Percentiles rank a stretch among this genome's conserved stretches.
phyloP scores from a whole-genome alignment of 345 rosid genomes.

The Bruguiera gymnorhiza region DNA sequence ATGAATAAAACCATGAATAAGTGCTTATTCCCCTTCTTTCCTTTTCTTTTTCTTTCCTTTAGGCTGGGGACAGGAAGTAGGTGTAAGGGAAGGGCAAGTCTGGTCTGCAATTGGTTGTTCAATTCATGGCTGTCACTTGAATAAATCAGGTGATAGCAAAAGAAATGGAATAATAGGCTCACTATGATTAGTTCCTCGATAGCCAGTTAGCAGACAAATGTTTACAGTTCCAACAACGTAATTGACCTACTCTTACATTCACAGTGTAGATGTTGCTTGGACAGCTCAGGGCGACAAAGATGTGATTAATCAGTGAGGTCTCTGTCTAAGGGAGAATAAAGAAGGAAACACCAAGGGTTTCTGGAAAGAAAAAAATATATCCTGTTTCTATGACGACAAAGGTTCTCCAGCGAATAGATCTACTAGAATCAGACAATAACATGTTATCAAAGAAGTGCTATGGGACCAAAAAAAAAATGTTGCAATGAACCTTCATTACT shows the following conservation, averaged over 20 bases:
- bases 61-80: too few relatives aligned
- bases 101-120: not conserved
- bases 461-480: constrained; percentile 1
- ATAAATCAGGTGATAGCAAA: not conserved
- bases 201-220: not conserved
- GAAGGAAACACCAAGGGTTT: not conserved
- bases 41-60: too few relatives aligned
- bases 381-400: constrained; percentile 11
- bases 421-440: not conserved
- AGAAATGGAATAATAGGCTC: too few relatives aligned
- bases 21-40: not conserved
- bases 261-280: not conserved
- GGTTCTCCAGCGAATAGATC: constrained; percentile 2
- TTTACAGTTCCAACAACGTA: not conserved
- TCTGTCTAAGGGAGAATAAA: not conserved
- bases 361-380: not conserved
- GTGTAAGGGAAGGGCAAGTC: not conserved
- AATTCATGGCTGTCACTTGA: not conserved
- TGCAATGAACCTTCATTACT: constrained; percentile 63
- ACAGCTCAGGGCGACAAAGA: not conserved
- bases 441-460: not conserved
- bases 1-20: not conserved
- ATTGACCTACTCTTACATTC: not conserved
- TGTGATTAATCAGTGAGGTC: constrained; percentile 2
- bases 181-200: not conserved